phyloP scores from a whole-genome alignment of 139 green algal species.

The Nannochloris sp. region DNA sequence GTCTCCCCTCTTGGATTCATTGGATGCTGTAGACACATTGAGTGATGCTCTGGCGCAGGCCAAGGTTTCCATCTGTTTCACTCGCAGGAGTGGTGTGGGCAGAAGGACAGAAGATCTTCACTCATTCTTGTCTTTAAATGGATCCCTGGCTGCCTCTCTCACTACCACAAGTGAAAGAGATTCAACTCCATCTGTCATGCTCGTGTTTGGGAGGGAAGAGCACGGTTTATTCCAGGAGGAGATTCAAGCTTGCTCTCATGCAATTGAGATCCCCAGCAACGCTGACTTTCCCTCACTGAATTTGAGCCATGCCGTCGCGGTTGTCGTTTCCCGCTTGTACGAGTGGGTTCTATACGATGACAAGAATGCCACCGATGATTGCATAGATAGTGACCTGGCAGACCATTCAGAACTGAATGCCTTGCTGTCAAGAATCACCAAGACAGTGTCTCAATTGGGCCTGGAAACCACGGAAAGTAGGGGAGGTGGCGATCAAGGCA shows the following conservation, averaged over 20 bases:
- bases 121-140: constrained; percentile 6
- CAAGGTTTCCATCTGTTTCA: constrained; percentile 24
- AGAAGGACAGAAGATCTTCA: constrained; percentile 16
- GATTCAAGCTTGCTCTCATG: constrained; percentile 53
- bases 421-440: constrained; percentile 1
- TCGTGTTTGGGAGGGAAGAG: constrained; percentile 76
- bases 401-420: constrained; percentile 1
- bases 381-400: neutral
- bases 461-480: constrained; percentile 17
- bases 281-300: constrained; percentile 47
- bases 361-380: neutral
- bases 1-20: neutral
- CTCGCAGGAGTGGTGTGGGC: constrained; percentile 9
- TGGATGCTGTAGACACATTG: constrained; percentile 13
- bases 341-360: constrained; percentile 7
- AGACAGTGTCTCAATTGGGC: neutral
- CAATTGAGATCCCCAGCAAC: constrained; percentile 54
- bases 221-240: constrained; percentile 55
- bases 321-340: constrained; percentile 45
- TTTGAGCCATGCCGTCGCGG: constrained; percentile 59
- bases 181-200: constrained; percentile 17
- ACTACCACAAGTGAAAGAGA: neutral
- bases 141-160: neutral
- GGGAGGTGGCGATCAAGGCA: constrained; percentile 14
- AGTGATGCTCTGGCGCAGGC: constrained; percentile 12